Conservation (phyloP, 805 yeast genomes). For the Ogataea polymorpha region DNA sequence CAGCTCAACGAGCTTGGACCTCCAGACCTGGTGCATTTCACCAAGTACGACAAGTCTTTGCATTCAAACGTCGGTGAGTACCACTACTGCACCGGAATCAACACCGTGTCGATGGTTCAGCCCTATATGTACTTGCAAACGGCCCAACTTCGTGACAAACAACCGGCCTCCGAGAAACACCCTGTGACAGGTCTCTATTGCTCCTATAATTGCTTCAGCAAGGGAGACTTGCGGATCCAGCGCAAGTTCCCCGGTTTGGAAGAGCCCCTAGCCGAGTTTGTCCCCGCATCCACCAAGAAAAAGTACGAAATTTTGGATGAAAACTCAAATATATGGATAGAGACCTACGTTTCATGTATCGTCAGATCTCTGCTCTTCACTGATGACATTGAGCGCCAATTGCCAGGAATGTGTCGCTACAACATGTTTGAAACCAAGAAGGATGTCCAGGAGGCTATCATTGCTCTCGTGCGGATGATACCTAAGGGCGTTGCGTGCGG, state of each 20-base stretch:
- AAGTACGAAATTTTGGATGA: slow-evolving; percentile 35
- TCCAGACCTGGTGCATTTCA: slow-evolving; percentile 63
- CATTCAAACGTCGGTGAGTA: slow-evolving; percentile 51
- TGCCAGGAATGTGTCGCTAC: slow-evolving; percentile 57
- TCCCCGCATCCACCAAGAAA: slow-evolving; percentile 44
- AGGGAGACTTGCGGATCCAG: slow-evolving; percentile 70
- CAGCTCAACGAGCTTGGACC: slow-evolving; percentile 62
- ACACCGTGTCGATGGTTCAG: slow-evolving; percentile 49
- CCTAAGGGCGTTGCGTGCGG: slow-evolving; percentile 50
- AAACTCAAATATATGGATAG: slow-evolving; percentile 53
- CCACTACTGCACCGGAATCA: slow-evolving; percentile 53
- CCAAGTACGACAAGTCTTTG: slow-evolving; percentile 41
- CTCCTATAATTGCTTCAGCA: slow-evolving; percentile 69
- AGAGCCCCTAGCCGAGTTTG: slow-evolving; percentile 40
- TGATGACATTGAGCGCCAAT: slow-evolving; percentile 51
- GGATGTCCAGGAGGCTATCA: slow-evolving; percentile 37
- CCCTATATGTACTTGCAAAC: slow-evolving; percentile 56
- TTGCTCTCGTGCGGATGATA: slow-evolving; percentile 40
- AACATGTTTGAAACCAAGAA: slow-evolving; percentile 38
- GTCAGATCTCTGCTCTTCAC: slow-evolving; percentile 53
- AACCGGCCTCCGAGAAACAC: slow-evolving; percentile 27
- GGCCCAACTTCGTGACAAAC: slow-evolving; percentile 35
- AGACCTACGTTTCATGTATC: slow-evolving; percentile 54
- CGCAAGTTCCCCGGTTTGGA: slow-evolving; percentile 51
- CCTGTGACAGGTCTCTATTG: slow-evolving; percentile 52